phyloP scores from a whole-genome alignment of 257 asterid species.

The Cynanchum wilfordii region DNA sequence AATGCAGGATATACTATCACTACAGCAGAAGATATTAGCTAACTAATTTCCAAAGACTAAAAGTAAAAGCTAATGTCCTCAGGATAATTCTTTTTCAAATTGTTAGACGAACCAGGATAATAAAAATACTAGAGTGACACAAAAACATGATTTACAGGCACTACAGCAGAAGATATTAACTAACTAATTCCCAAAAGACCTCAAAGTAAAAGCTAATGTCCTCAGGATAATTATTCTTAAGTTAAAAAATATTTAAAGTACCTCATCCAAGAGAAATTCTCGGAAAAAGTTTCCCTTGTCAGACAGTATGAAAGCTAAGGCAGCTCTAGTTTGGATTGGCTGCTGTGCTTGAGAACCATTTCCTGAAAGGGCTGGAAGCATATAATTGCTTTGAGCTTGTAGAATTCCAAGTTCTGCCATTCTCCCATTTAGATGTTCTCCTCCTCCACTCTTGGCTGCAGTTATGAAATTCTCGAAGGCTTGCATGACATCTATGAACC shows the following conservation, averaged over 20 bases:
- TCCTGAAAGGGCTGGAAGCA: slow-evolving; percentile 37
- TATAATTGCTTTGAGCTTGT: slow-evolving; percentile 45
- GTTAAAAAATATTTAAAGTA: slow-evolving; percentile 23
- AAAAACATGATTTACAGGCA: not conserved
- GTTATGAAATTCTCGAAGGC: slow-evolving; percentile 94
- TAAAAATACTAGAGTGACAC: not conserved
- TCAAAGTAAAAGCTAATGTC: not conserved
- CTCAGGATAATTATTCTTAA: too few species aligned
- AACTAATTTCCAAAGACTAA: not conserved
- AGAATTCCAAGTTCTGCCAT: slow-evolving; percentile 97
- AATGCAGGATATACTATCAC: not conserved
- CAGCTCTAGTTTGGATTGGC: slow-evolving; percentile 91
- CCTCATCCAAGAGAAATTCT: slow-evolving; percentile 96
- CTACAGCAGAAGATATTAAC: not conserved
- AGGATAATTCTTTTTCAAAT: too few species aligned
- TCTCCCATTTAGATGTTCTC: slow-evolving; percentile 78
- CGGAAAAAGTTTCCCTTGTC: slow-evolving; percentile 93
- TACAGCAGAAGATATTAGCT: not conserved
- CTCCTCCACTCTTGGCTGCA: slow-evolving; percentile 99
- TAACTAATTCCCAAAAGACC: not conserved
- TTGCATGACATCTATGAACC: slow-evolving; percentile 98
- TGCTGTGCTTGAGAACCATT: slow-evolving; percentile 41
- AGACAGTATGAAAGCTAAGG: slow-evolving; percentile 79
- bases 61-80: not conserved
- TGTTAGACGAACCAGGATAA: not conserved